These are phyloP conservation scores for Monosporascus sp. DNA, from an alignment of 2,329 filamentous ascomycete genomes.

Conservation along the genomic window DNA sequence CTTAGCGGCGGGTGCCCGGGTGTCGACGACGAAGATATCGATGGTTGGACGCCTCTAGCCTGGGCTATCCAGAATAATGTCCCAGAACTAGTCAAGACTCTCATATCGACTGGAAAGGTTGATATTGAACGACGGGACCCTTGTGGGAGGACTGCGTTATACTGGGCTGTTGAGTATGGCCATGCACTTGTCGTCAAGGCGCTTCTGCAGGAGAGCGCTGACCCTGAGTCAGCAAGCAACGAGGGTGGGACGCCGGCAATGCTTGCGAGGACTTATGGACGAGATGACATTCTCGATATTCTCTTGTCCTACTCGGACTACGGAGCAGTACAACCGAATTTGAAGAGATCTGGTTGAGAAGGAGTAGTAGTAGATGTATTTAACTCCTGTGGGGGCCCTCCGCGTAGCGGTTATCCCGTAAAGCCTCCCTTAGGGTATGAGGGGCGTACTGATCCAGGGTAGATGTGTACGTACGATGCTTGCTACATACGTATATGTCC, in stretches of 20 bases:
- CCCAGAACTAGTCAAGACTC: slow-evolving; percentile 22
- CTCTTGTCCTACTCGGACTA: too few relatives aligned
- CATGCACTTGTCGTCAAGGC: slow-evolving; percentile 20
- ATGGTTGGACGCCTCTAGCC: slow-evolving; percentile 31
- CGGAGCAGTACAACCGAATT: too few relatives aligned
- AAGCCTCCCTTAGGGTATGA: too few relatives aligned
- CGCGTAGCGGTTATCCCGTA: too few relatives aligned
- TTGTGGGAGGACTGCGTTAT: slow-evolving; percentile 25
- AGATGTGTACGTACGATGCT: too few relatives aligned
- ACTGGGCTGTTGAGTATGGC: slow-evolving; percentile 30
- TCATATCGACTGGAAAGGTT: slow-evolving; percentile 24
- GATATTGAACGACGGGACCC: slow-evolving; percentile 25
- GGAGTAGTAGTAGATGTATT: too few relatives aligned
- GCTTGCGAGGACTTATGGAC: too few relatives aligned
- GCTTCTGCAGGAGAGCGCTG: slow-evolving; percentile 12
- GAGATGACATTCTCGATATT: too few relatives aligned
- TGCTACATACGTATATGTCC: too few relatives aligned
- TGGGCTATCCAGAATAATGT: slow-evolving; percentile 26
- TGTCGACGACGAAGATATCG: slow-evolving; percentile 26
- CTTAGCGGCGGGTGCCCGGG: slow-evolving; percentile 23
- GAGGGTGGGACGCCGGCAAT: neutral
- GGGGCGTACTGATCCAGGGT: too few relatives aligned
- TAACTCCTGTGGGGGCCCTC: too few relatives aligned
- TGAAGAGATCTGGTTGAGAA: too few relatives aligned
- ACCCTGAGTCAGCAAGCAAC: neutral